Evolutionary conservation across 2,329 filamentous ascomycete genomes (phyloP).

Genomic region (Fusarium duplospermum): DNA sequence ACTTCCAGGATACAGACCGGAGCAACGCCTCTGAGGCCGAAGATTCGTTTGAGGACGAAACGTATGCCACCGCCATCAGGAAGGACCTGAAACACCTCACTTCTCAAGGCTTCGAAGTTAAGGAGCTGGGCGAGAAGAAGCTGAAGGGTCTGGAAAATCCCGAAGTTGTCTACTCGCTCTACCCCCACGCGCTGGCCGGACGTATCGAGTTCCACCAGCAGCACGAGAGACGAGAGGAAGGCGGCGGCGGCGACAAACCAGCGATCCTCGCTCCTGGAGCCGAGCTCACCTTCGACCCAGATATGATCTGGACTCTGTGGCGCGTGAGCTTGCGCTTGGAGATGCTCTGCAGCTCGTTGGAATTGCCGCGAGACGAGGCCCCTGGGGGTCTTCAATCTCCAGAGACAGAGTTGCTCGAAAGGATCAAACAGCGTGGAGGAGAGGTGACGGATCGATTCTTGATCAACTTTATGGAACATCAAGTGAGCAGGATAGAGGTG

Average conservation of each 20-base stretch:
- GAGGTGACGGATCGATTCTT: constrained; percentile 91
- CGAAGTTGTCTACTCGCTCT: constrained; percentile 94
- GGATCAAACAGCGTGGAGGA: constrained; percentile 73
- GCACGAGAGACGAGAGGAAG: constrained; percentile 58
- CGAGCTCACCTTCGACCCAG: constrained; percentile 81
- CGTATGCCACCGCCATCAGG: constrained; percentile 79
- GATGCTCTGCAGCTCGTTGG: constrained; percentile 91
- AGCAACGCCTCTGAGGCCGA: constrained; percentile 76
- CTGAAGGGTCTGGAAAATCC: constrained; percentile 98
- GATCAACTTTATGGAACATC: constrained; percentile 91
- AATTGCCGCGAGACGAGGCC: constrained; percentile 67
- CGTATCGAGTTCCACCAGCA: constrained; percentile 77
- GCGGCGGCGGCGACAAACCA: constrained; percentile 60
- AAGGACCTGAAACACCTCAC: constrained; percentile 88
- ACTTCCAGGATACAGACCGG: constrained; percentile 86
- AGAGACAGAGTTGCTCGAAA: constrained; percentile 84
- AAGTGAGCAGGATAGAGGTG: constrained; percentile 96
- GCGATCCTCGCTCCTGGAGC: constrained; percentile 72
- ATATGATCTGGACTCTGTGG: constrained; percentile 91
- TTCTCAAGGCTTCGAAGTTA: constrained; percentile 94
- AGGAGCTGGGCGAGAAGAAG: constrained; percentile 94
- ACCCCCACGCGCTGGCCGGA: constrained; percentile 87
- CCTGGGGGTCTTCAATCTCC: constrained; percentile 75
- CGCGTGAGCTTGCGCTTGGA: constrained; percentile 88
- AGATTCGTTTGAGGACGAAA: constrained; percentile 76